A percentile compares a stretch with the other conserved stretches of the same genome.
Evolutionary conservation across 2,329 filamentous ascomycete genomes (phyloP).

Genomic region (Cytospora mali): DNA sequence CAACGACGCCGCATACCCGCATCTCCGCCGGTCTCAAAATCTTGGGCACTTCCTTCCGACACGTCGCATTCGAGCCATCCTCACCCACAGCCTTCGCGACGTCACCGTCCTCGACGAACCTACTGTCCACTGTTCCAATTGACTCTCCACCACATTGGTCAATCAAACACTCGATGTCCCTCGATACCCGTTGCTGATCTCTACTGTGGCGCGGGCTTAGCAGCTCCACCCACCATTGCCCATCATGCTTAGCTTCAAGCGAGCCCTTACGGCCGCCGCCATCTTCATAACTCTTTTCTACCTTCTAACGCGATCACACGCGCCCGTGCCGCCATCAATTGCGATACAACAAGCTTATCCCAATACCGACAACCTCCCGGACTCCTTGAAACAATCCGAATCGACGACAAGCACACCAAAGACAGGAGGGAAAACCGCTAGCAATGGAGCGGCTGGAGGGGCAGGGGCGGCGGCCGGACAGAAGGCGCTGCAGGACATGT

Average conservation of each 20-base stretch:
- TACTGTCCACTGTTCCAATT: neutral
- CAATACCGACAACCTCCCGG: slow-evolving; percentile 30
- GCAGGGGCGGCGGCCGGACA: slow-evolving; percentile 43
- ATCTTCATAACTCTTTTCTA: slow-evolving; percentile 71
- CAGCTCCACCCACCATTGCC: slow-evolving; percentile 13
- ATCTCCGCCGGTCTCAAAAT: neutral
- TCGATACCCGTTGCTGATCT: slow-evolving; percentile 17
- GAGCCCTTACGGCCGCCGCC: slow-evolving; percentile 72
- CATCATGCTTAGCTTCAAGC: slow-evolving; percentile 77
- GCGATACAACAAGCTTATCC: slow-evolving; percentile 39
- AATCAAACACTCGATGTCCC: slow-evolving; percentile 12
- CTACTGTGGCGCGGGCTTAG: slow-evolving; percentile 13
- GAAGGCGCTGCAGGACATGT: slow-evolving; percentile 69
- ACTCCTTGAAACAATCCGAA: slow-evolving; percentile 32
- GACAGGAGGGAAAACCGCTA: slow-evolving; percentile 23
- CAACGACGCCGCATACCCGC: neutral
- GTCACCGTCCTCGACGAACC: neutral
- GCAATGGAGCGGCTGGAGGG: slow-evolving; percentile 27
- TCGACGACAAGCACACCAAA: slow-evolving; percentile 28
- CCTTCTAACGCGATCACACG: slow-evolving; percentile 66
- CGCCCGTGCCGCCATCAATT: slow-evolving; percentile 34
- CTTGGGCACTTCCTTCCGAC: slow-evolving; percentile 1
- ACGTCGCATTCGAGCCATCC: neutral
- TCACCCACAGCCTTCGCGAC: neutral
- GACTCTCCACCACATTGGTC: neutral